Evolutionary conservation across 768 basidiomycete genomes (phyloP), one percentile per base, ranked within the genome.

Genomic region (Kwoniella dejecticola): DNA sequence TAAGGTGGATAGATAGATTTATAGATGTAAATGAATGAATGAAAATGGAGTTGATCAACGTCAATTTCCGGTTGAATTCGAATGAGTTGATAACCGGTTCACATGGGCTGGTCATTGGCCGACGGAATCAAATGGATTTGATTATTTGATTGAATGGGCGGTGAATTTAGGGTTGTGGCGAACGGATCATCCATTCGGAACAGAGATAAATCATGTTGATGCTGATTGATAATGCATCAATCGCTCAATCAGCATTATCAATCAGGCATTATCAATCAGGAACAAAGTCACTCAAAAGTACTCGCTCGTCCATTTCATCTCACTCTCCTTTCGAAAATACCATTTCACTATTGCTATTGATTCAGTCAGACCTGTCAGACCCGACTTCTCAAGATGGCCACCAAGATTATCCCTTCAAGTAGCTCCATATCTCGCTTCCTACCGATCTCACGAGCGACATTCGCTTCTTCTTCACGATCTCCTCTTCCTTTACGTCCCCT

Each of bases 391-490:
- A 31, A 15, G 41, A 60, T 46, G 50, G 26, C 42, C 17, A 45
- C 30, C 27, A 60, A 53, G 27, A 3, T 47, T 0, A n/a, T 41
- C 8, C 17, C 52, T 0, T 30, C 13, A 41, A 11, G 45, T 21
- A n/a, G n/a, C n/a, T n/a, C n/a, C n/a, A n/a, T n/a, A n/a, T 47
- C 33, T 36, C 31, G 56, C 31, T 30, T 57, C 46, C 26, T 41
- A 29, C 56, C 56, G 21, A 54, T 64, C 52, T 64, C 63, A 4
- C 50, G 63, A 55, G 49, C 63, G 1, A 54, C 65, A 30, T 58
- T 63, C 53, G 57, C 56, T 21, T 67, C 61, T 36, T 62, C 60
- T 4, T 63, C 65, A 3, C 56, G 59, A 40, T 45, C 23, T 30
- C 5, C 47, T 26, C 46, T 30, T 3, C 42, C 48, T 30, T 17